Evolutionary conservation across 2,329 filamentous ascomycete genomes (phyloP).

Genomic region (Aphanocladium album): DNA sequence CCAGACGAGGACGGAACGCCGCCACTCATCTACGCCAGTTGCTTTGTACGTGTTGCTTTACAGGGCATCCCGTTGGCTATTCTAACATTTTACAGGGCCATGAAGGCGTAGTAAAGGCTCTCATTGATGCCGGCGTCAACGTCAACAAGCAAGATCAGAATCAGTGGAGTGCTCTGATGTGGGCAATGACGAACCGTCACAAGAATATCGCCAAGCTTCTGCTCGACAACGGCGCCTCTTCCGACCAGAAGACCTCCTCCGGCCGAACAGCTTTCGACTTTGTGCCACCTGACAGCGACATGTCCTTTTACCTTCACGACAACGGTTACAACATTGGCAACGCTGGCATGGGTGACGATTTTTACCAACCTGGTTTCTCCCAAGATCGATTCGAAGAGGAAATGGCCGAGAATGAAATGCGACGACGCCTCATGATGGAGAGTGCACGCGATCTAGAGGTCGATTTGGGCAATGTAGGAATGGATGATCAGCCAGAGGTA

Average conservation of each 20-base stretch:
- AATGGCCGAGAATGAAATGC: slow-evolving; percentile 92
- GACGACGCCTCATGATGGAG: slow-evolving; percentile 98
- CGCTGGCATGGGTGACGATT: slow-evolving; percentile 78
- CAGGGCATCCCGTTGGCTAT: not conserved
- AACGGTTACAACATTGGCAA: slow-evolving; percentile 88
- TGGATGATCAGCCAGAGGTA: slow-evolving; percentile 93
- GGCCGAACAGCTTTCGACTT: slow-evolving; percentile 95
- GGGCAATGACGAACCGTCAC: slow-evolving; percentile 98
- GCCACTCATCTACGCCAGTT: slow-evolving; percentile 96
- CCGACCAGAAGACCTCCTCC: slow-evolving; percentile 89
- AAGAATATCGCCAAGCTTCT: slow-evolving; percentile 92
- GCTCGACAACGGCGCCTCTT: slow-evolving; percentile 89
- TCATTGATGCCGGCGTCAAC: slow-evolving; percentile 79
- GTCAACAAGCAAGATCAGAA: slow-evolving; percentile 95
- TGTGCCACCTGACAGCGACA: slow-evolving; percentile 89
- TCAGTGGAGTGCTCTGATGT: slow-evolving; percentile 97
- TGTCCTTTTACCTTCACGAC: slow-evolving; percentile 90
- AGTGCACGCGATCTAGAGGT: slow-evolving; percentile 96
- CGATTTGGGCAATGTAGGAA: slow-evolving; percentile 87
- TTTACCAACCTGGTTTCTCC: slow-evolving; percentile 86
- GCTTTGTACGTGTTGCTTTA: slow-evolving; percentile 64
- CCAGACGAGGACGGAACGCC: slow-evolving; percentile 92
- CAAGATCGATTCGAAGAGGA: slow-evolving; percentile 96
- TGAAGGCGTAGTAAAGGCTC: slow-evolving; percentile 75
- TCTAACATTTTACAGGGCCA: slow-evolving; percentile 58